Evolutionary conservation across 371 early-diverging fungal genomes (phyloP), one percentile per base, ranked within the genome.

Genomic region (Catenaria anguillulae): DNA sequence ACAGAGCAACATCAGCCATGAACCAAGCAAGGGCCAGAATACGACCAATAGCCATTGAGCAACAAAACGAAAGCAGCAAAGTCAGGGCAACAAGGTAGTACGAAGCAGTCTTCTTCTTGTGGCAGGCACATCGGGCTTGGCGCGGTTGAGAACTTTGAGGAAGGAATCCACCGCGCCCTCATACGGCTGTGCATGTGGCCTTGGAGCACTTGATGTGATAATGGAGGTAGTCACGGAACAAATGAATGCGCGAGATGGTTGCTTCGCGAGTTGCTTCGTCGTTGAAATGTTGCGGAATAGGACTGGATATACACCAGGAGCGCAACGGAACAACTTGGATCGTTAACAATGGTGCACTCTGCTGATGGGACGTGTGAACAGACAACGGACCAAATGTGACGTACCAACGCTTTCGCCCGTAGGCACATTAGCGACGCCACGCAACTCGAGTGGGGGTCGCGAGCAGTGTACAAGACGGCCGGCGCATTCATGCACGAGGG

Each of bases 101-200:
- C 78, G 81, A 83, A 24, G 86, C 87, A 4, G 90, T 89, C 72
- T 92, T 93, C 85, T 87, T 90, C 68, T 93, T 93, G 24, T n/a
- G 0, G 74, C 81, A 46, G 76, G 78, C 15, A 75, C 73, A 34
- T 96, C 96, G 42, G 94, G 96, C 73, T 92, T 94, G 64, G 98
- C 96, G 63, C 98, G 82, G 79, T 95, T 96, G 63, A 97, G 80
- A 6, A 97, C 93, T 84, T 95, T 96, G 70, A 97, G 75, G 79
- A 93, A 94, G 63, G 88, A 89, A 66, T 86, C 84, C 56, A 97
- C 98, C 93, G 86, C 56, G 89, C 84, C 63, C 98, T 78, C 96
- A 96, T 93, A 58, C 98, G 85, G 21, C 94, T 92, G 76, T 97
- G 97, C 93, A 97, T 90, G 70, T 94, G 95, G 97, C 93, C 79